These are phyloP conservation scores for Xylogone sp. DNA, from an alignment of 2,329 filamentous ascomycete genomes.

Conservation along the genomic window DNA sequence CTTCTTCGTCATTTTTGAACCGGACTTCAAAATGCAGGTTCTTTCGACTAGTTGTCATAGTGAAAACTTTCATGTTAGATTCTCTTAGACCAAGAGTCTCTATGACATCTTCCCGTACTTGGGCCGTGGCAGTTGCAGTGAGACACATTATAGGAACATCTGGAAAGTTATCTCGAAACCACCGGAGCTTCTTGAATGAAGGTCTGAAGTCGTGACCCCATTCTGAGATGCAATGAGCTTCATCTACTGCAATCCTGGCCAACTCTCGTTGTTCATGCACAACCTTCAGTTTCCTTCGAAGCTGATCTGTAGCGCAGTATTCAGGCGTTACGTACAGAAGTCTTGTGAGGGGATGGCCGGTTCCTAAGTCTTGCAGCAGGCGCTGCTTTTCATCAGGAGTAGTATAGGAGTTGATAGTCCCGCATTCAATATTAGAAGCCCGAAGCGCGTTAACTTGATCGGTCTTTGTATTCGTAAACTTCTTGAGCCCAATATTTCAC, in stretches of 20 bases:
- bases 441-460: conserved; percentile 85
- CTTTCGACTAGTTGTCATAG: conserved; percentile 76
- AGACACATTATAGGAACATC: conserved; percentile 88
- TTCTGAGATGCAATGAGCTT: conserved; percentile 96
- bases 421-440: conserved; percentile 71
- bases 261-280: conserved; percentile 80
- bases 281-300: conserved; percentile 68
- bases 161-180: conserved; percentile 79
- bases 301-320: conserved; percentile 72
- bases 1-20: conserved; percentile 73
- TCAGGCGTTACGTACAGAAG: conserved; percentile 94
- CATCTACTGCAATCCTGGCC: conserved; percentile 85
- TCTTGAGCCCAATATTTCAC: neutral
- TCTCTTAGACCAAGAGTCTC: conserved; percentile 65
- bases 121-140: conserved; percentile 83
- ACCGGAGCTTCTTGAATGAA: conserved; percentile 81
- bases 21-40: conserved; percentile 91
- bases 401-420: conserved; percentile 84
- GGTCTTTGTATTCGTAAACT: conserved; percentile 48
- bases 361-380: conserved; percentile 79
- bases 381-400: conserved; percentile 57
- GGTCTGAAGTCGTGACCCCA: conserved; percentile 98
- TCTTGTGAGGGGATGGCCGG: conserved; percentile 77
- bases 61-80: conserved; percentile 66
- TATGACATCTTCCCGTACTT: conserved; percentile 80